Conservation (phyloP, 2,329 filamentous ascomycete species). For the Claviceps sp. region DNA sequence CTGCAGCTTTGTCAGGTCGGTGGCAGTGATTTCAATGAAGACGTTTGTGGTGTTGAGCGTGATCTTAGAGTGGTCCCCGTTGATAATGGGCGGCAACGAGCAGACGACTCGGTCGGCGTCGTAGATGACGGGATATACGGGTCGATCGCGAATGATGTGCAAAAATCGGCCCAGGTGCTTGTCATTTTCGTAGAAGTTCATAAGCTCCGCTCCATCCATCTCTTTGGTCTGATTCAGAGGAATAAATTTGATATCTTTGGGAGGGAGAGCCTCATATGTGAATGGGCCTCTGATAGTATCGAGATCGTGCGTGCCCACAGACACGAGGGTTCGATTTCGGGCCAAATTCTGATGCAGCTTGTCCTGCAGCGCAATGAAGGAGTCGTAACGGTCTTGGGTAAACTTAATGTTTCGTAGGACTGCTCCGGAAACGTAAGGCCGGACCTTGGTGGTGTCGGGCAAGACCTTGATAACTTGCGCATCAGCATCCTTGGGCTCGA, state of each 20-base stretch:
- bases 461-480: conserved; percentile 70
- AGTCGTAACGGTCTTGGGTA: conserved; percentile 81
- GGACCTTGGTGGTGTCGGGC: conserved; percentile 60
- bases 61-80: conserved; percentile 94
- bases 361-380: conserved; percentile 95
- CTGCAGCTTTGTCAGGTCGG: conserved; percentile 90
- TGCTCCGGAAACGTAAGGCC: conserved; percentile 79
- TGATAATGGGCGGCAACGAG: conserved; percentile 95
- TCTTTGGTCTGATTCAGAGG: conserved; percentile 85
- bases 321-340: conserved; percentile 82
- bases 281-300: conserved; percentile 91
- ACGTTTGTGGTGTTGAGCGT: conserved; percentile 81
- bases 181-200: conserved; percentile 92
- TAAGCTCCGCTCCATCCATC: conserved; percentile 79
- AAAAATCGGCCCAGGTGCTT: conserved; percentile 82
- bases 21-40: conserved; percentile 93
- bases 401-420: conserved; percentile 86
- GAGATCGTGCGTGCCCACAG: conserved; percentile 92
- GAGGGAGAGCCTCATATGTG: conserved; percentile 84
- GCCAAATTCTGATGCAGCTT: conserved; percentile 96
- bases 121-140: conserved; percentile 91
- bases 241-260: conserved; percentile 82
- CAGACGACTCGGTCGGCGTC: conserved; percentile 78
- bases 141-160: conserved; percentile 86
- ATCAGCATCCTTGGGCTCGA: conserved; percentile 57